Percentiles rank a stretch among this genome's conserved stretches.
Evolutionary conservation across 768 basidiomycete genomes (phyloP).

Genomic region (Suillus subalutaceus): DNA sequence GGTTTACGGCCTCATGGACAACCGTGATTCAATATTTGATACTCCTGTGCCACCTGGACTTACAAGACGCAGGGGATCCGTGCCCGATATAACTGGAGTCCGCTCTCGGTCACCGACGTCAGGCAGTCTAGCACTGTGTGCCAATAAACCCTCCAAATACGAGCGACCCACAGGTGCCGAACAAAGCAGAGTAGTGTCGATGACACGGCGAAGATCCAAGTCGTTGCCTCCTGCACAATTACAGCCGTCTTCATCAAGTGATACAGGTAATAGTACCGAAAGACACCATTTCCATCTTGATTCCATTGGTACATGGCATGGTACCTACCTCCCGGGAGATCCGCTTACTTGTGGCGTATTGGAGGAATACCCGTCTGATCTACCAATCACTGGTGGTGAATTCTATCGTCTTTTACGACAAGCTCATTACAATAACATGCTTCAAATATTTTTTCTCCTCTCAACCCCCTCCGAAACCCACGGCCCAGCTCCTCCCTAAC

Average conservation of each 20-base stretch:
- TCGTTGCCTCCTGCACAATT: not conserved
- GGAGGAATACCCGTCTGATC: not conserved
- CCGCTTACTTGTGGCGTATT: not conserved
- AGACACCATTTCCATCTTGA: not conserved
- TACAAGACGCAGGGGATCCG: constrained; percentile 14
- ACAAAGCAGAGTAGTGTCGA: constrained; percentile 27
- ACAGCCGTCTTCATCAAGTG: not conserved
- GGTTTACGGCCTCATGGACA: constrained; percentile 6
- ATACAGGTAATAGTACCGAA: not conserved
- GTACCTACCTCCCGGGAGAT: not conserved
- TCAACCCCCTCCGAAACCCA: constrained; percentile 32
- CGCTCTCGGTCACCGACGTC: constrained; percentile 26
- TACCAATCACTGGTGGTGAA: constrained; percentile 20
- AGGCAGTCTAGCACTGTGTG: constrained; percentile 29
- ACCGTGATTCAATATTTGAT: constrained; percentile 5
- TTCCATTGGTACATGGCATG: not conserved
- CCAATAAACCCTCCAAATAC: constrained; percentile 23
- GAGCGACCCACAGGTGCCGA: constrained; percentile 35
- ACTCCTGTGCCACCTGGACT: constrained; percentile 23
- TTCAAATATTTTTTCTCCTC: constrained; percentile 32
- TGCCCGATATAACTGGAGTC: constrained; percentile 8
- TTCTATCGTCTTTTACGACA: constrained; percentile 31
- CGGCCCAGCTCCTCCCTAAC: constrained; percentile 18
- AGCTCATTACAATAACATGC: constrained; percentile 26
- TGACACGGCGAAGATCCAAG: constrained; percentile 15